A percentile compares a stretch with the other conserved stretches of the same genome.
These are phyloP conservation scores for Xylaria sp. DNA, from an alignment of 2,329 filamentous ascomycete genomes.

Conservation along the genomic window DNA sequence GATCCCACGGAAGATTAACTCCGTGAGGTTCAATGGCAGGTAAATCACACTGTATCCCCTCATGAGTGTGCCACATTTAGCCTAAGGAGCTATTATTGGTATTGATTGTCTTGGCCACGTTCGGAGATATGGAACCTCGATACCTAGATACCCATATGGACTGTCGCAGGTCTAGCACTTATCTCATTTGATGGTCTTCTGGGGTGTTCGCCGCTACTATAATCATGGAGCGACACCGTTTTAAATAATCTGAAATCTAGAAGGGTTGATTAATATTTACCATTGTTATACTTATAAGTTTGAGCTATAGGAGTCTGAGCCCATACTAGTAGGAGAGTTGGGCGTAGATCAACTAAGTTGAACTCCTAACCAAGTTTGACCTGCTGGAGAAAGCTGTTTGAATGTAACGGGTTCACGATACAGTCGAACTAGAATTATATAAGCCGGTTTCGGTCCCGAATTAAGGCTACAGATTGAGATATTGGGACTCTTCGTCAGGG, in stretches of 20 bases:
- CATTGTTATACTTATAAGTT: not conserved
- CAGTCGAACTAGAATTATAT: no score
- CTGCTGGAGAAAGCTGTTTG: not conserved
- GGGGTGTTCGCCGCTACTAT: not conserved
- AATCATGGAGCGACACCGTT: not conserved
- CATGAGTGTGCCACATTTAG: slow-evolving; percentile 21
- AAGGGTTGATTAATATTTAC: not conserved
- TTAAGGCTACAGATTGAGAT: not conserved
- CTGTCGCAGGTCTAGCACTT: not conserved
- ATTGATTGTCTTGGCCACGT: not conserved
- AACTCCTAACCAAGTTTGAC: not conserved
- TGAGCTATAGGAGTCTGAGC: not conserved
- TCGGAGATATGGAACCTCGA: not conserved
- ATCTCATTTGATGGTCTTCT: not conserved
- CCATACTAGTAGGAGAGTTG: not conserved
- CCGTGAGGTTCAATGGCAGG: slow-evolving; percentile 14
- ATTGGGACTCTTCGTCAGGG: not conserved
- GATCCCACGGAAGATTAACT: slow-evolving; percentile 13
- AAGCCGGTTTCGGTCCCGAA: not conserved
- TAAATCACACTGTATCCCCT: not conserved
- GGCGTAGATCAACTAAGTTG: not conserved
- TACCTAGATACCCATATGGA: not conserved
- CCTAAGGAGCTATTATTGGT: slow-evolving; percentile 17
- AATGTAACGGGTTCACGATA: no score
- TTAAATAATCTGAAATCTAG: not conserved